Conservation (phyloP, 345 rosid species). For the Corymbia maculata region DNA sequence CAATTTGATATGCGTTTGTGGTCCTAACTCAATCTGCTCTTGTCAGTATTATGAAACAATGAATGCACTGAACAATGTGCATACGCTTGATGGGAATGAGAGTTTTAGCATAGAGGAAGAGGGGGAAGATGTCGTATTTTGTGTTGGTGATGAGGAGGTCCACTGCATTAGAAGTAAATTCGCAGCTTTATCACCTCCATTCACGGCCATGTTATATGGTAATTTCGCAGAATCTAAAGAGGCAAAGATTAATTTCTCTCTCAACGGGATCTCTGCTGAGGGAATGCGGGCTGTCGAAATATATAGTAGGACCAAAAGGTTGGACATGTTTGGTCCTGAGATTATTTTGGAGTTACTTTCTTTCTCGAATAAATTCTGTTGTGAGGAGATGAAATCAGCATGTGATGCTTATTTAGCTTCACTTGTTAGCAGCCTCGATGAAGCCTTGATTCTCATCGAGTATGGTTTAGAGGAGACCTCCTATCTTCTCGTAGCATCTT, state of each 20-base stretch:
- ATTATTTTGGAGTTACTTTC: constrained; percentile 65
- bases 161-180: constrained; percentile 47
- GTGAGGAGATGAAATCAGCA: constrained; percentile 71
- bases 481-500: constrained; percentile 65
- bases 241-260: constrained; percentile 50
- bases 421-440: constrained; percentile 32
- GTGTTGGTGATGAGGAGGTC: constrained; percentile 43
- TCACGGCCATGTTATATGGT: constrained; percentile 80
- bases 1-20: constrained; percentile 37
- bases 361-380: constrained; percentile 78
- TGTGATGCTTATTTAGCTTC: constrained; percentile 79
- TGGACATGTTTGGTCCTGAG: constrained; percentile 44
- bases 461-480: constrained; percentile 70
- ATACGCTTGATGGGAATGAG: constrained; percentile 8
- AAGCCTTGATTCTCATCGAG: constrained; percentile 61
- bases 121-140: constrained; percentile 36
- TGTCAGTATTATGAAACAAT: constrained; percentile 22
- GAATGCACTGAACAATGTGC: background rate
- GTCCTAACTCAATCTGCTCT: constrained; percentile 29
- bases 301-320: constrained; percentile 57
- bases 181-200: constrained; percentile 66
- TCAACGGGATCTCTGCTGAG: constrained; percentile 44
- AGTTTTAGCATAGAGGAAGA: constrained; percentile 34
- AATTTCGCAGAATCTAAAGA: constrained; percentile 53
- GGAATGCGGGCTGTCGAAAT: constrained; percentile 72